Conservation (phyloP, 768 basidiomycete species). For the Candolleomyces eurysporus region DNA sequence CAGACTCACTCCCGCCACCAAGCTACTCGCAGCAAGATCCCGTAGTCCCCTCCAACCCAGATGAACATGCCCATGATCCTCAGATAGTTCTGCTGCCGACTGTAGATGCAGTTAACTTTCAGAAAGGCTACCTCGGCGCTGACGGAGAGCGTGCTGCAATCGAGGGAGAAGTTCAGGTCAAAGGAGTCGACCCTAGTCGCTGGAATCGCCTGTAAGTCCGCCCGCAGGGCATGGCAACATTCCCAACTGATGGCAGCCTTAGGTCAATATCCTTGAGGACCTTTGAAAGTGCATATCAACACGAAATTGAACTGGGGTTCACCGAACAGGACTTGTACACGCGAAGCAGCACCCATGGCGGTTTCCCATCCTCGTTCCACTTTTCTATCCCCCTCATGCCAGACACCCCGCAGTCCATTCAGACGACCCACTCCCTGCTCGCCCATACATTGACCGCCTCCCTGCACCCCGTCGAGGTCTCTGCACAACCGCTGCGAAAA, state of each 20-base stretch:
- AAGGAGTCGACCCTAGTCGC: constrained; percentile 55
- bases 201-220: constrained; percentile 72
- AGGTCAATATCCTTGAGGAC: constrained; percentile 69
- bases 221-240: background rate
- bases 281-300: constrained; percentile 59
- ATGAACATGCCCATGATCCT: constrained; percentile 29
- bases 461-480: constrained; percentile 49
- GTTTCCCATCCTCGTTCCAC: constrained; percentile 63
- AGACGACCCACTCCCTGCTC: constrained; percentile 72
- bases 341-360: constrained; percentile 30
- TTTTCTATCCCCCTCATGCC: constrained; percentile 78
- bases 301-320: constrained; percentile 63
- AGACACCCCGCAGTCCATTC: constrained; percentile 82
- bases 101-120: constrained; percentile 70
- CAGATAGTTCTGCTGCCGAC: constrained; percentile 78
- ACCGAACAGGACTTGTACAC: constrained; percentile 58
- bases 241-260: background rate
- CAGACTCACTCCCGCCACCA: constrained; percentile 54
- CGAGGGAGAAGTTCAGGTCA: constrained; percentile 86
- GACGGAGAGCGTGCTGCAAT: constrained; percentile 81
- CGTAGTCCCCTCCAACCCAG: constrained; percentile 13
- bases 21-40: constrained; percentile 55
- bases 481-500: constrained; percentile 43
- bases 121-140: constrained; percentile 82
- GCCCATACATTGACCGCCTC: constrained; percentile 69